Evolutionary conservation across 768 basidiomycete genomes (phyloP).

Genomic region (Mycena crocata): DNA sequence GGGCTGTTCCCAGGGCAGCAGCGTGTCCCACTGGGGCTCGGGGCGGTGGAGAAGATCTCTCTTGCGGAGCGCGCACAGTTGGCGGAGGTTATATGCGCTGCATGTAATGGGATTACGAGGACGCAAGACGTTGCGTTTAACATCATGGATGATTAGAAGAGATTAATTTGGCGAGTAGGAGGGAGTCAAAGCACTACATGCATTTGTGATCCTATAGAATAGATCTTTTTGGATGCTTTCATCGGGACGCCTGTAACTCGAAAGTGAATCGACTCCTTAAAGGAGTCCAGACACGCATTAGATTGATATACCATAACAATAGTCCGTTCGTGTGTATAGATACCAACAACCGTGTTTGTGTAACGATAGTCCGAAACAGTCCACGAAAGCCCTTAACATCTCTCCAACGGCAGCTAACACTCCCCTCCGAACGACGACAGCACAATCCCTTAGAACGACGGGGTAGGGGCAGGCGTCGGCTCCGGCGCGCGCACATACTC

Average conservation of each 20-base stretch:
- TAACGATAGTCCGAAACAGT: no score
- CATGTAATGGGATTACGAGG: neutral
- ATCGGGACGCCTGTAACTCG: no score
- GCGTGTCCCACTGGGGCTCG: slow-evolving; percentile 8
- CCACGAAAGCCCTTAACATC: no score
- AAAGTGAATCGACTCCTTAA: no score
- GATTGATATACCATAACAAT: neutral
- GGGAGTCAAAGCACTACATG: no score
- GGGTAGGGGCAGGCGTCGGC: slow-evolving; percentile 27
- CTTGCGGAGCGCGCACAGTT: neutral
- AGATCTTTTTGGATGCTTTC: no score
- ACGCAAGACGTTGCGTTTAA: slow-evolving; percentile 1
- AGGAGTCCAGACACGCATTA: neutral
- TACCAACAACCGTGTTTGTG: no score
- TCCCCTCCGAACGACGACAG: no score
- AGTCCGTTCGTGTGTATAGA: neutral
- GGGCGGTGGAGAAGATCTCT: slow-evolving; percentile 5
- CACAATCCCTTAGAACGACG: no score
- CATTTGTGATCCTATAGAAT: no score
- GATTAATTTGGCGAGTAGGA: no score
- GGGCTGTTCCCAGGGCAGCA: slow-evolving; percentile 10
- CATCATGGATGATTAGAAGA: neutral
- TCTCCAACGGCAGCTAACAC: no score
- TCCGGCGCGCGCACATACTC: slow-evolving; percentile 25
- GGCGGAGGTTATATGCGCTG: slow-evolving; percentile 11